Conservation (phyloP, 805 yeast species). For the Debaryomyces castellii region DNA sequence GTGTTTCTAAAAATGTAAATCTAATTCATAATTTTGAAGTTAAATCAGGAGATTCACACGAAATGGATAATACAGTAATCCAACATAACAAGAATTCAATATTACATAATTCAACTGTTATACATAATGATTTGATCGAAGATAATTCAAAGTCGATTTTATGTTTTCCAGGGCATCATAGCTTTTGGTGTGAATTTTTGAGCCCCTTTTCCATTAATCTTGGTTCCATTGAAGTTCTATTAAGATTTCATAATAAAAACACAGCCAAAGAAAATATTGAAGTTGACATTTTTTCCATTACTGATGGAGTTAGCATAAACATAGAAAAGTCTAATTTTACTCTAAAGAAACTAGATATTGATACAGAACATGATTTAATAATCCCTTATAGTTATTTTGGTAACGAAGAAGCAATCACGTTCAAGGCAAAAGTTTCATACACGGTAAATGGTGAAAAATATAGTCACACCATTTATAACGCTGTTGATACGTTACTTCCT, state of each 20-base stretch:
- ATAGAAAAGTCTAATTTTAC: neutral
- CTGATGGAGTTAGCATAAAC: constrained; percentile 12
- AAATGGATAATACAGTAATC: constrained; percentile 3
- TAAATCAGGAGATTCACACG: constrained; percentile 4
- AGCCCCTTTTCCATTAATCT: constrained; percentile 25
- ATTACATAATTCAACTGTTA: constrained; percentile 7
- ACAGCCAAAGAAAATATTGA: constrained; percentile 29
- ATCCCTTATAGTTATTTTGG: constrained; percentile 32
- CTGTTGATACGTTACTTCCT: constrained; percentile 54
- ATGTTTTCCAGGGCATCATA: constrained; percentile 15
- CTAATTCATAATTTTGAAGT: constrained; percentile 11
- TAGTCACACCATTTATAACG: constrained; percentile 23
- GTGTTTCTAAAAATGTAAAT: constrained; percentile 15
- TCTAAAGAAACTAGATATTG: constrained; percentile 5
- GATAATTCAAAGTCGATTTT: neutral
- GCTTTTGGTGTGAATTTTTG: constrained; percentile 27
- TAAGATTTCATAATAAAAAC: constrained; percentile 27
- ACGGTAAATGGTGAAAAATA: constrained; percentile 15
- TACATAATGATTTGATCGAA: neutral
- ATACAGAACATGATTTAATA: constrained; percentile 17
- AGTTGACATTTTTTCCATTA: constrained; percentile 12
- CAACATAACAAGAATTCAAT: constrained; percentile 6
- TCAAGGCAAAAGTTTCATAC: constrained; percentile 22
- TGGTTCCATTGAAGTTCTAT: constrained; percentile 24
- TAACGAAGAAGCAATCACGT: constrained; percentile 24